Evolutionary conservation across 2,329 filamentous ascomycete species (phyloP), one percentile per base, ranked within the genome.

Genomic region (Didymella glomerata): DNA sequence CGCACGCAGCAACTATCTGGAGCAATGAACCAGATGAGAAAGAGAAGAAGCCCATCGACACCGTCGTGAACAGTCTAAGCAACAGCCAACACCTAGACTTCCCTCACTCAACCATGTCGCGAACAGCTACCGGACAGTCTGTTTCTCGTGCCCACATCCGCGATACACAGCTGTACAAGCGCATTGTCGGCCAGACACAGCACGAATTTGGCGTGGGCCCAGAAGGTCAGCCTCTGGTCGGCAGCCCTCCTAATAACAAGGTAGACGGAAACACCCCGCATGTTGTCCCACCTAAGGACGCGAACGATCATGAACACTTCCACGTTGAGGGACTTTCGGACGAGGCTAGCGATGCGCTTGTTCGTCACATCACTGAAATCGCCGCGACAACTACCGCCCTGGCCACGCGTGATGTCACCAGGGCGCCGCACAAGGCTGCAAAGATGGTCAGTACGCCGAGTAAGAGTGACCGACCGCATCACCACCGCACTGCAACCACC

Each of bases 1-100:
- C 95, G 0, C 95, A 99, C 74, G 95, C 95, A 4, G 93, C 96
- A 4, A 90, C 97, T 45, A 99, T 99, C 66, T 99, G 95, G 95
- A 95, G 93, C 70, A 90, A 86, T 9, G 93, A 97, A 64, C 68
- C 78, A 1, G 82, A 83, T 55, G 68, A 67, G 44, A 67, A 71
- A 47, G 81, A 83, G 62, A 83, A 83, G 75, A 82, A 80, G 68
- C 51, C 73, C 1, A 64, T 72, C 38, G 78, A 81, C 46, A 76
- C 79, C 60, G 64, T 71, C 24, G 65, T 69, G 16, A 78, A 73
- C 54, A 71, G 72, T 36, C 66, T 78, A 24, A 73, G 68, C 49
- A 66, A 67, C 36, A 76, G 71, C 42, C 68, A 66, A 0, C 69
- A 73, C 36, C 42, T 73, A 8, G 73, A 75, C 1, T 68, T 70